Conservation (phyloP, 1,139 yeast species). For the Suhomyces guaymorum region DNA sequence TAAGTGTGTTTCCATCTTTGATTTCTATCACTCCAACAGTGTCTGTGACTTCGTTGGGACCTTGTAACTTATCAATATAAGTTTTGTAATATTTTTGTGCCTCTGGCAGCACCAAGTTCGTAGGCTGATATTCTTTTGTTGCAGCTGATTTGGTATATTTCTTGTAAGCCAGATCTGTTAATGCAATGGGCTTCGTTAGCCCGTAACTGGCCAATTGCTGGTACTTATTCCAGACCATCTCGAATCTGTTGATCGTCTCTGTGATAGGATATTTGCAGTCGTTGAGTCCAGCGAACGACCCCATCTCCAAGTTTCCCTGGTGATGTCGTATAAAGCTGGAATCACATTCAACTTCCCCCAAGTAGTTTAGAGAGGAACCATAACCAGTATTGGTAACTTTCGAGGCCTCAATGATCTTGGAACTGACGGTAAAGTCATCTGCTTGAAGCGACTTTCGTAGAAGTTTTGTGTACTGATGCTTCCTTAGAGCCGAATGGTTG, state of each 20-base stretch:
- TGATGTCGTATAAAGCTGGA: constrained; percentile 28
- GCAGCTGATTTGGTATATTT: background rate
- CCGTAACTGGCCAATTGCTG: constrained; percentile 19
- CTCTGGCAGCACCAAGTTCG: constrained; percentile 20
- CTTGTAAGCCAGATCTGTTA: constrained; percentile 16
- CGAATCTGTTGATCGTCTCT: constrained; percentile 24
- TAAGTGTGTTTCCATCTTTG: constrained; percentile 16
- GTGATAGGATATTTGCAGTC: constrained; percentile 24
- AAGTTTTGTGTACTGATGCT: constrained; percentile 23
- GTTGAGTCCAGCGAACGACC: constrained; percentile 29
- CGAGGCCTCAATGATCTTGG: constrained; percentile 41
- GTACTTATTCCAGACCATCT: constrained; percentile 14
- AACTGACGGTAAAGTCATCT: constrained; percentile 16
- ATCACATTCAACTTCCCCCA: constrained; percentile 56
- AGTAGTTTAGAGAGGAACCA: constrained; percentile 52
- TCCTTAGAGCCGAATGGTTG: constrained; percentile 25
- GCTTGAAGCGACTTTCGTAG: constrained; percentile 23
- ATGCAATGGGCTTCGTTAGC: constrained; percentile 28
- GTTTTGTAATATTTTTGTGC: constrained; percentile 18
- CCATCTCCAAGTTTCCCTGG: constrained; percentile 12
- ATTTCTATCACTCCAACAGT: constrained; percentile 36
- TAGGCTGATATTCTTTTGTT: too few relatives aligned
- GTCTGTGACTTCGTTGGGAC: constrained; percentile 24
- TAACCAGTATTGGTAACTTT: constrained; percentile 55
- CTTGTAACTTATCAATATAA: constrained; percentile 14